These are phyloP conservation scores for Claviceps sp. DNA, from an alignment of 2,329 filamentous ascomycete genomes.

Conservation along the genomic window DNA sequence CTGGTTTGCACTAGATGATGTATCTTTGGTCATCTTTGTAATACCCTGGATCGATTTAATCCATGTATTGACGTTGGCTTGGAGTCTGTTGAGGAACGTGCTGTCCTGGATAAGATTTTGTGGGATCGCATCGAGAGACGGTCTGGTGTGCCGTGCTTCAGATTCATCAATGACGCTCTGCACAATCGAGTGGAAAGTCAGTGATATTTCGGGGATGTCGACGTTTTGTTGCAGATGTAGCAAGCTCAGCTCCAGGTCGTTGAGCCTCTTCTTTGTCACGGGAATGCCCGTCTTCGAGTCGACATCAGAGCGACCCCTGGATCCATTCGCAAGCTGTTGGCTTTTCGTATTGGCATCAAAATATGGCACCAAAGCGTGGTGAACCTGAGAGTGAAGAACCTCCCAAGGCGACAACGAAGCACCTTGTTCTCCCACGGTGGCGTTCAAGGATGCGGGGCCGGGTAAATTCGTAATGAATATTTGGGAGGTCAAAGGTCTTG, in stretches of 20 bases:
- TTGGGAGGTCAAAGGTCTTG: slow-evolving; percentile 70
- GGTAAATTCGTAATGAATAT: slow-evolving; percentile 89
- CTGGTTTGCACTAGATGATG: slow-evolving; percentile 43
- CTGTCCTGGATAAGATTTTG: slow-evolving; percentile 69
- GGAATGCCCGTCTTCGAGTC: slow-evolving; percentile 91
- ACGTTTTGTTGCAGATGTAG: slow-evolving; percentile 93
- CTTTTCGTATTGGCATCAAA: slow-evolving; percentile 92
- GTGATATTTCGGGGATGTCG: slow-evolving; percentile 83
- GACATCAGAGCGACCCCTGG: slow-evolving; percentile 64
- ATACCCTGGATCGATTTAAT: slow-evolving; percentile 97
- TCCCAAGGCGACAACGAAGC: slow-evolving; percentile 74
- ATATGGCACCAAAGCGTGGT: slow-evolving; percentile 84
- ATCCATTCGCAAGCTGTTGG: slow-evolving; percentile 51
- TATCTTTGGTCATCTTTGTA: slow-evolving; percentile 85
- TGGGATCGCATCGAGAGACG: slow-evolving; percentile 69
- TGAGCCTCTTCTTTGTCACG: slow-evolving; percentile 93
- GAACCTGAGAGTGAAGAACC: slow-evolving; percentile 80
- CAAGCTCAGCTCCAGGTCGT: slow-evolving; percentile 81
- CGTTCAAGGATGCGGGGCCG: slow-evolving; percentile 58
- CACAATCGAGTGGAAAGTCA: slow-evolving; percentile 80
- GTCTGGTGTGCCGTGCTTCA: slow-evolving; percentile 48
- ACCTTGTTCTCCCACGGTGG: slow-evolving; percentile 54
- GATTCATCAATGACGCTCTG: slow-evolving; percentile 75
- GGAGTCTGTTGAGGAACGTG: slow-evolving; percentile 82
- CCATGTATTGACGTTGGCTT: slow-evolving; percentile 91